Evolutionary conservation across 305 asterid species (phyloP).

Genomic region (Fraxinus sp.): DNA sequence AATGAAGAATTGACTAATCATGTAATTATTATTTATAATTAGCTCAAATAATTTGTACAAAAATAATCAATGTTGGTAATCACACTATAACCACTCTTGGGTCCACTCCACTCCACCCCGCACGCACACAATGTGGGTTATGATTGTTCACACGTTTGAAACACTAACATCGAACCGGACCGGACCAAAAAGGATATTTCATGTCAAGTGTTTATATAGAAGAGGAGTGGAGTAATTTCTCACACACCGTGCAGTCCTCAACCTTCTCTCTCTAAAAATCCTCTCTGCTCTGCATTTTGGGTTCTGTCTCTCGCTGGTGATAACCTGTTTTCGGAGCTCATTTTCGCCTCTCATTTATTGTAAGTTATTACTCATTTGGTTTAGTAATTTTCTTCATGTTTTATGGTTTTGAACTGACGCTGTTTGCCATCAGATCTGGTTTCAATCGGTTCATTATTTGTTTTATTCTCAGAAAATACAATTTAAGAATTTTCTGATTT

Average conservation of each 20-base stretch:
- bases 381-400: not conserved
- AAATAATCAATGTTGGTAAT: slow-evolving; percentile 20
- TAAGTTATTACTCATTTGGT: slow-evolving; percentile 31
- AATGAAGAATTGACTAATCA: not conserved
- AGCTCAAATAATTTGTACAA: not conserved
- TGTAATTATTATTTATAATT: not conserved
- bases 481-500: not conserved
- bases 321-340: slow-evolving; percentile 26
- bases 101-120: slow-evolving; percentile 22
- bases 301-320: slow-evolving; percentile 18
- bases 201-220: slow-evolving; percentile 43
- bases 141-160: slow-evolving; percentile 58
- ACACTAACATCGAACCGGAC: slow-evolving; percentile 24
- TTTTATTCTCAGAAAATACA: not conserved
- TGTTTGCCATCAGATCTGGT: slow-evolving; percentile 1
- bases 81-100: slow-evolving; percentile 34
- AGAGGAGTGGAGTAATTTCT: slow-evolving; percentile 27
- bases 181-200: not conserved
- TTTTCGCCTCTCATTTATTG: slow-evolving; percentile 28
- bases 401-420: not conserved
- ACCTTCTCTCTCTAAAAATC: slow-evolving; percentile 32
- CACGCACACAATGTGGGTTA: slow-evolving; percentile 42
- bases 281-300: slow-evolving; percentile 19
- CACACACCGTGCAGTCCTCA: slow-evolving; percentile 54
- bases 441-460: not conserved